These are phyloP conservation scores for Scutellaria galericulata DNA, from an alignment of 257 asterid genomes.

Conservation along the genomic window DNA sequence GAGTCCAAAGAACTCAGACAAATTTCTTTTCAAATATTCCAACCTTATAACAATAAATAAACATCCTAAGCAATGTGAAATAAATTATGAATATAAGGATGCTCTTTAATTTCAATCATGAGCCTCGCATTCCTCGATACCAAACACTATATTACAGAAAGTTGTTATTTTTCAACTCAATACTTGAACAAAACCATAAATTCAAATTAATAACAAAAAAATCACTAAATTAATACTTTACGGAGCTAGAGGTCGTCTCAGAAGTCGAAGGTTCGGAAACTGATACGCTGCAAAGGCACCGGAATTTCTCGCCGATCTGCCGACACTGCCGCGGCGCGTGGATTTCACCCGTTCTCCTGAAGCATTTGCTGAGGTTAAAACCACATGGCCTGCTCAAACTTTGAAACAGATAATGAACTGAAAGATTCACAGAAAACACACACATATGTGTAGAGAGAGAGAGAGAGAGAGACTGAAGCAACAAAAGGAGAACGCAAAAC, in stretches of 20 bases:
- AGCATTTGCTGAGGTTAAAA: constrained; percentile 41
- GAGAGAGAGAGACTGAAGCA: constrained; percentile 20
- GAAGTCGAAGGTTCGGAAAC: constrained; percentile 62
- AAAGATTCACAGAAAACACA: background rate
- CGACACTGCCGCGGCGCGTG: constrained; percentile 34
- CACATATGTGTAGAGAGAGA: background rate
- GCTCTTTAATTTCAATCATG: background rate
- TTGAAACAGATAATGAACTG: background rate
- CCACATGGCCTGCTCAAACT: constrained; percentile 47
- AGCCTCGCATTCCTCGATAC: constrained; percentile 16
- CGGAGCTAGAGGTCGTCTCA: constrained; percentile 52
- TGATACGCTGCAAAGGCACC: constrained; percentile 63
- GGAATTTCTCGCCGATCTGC: constrained; percentile 40
- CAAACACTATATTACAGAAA: constrained; percentile 9
- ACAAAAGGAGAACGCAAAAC: background rate
- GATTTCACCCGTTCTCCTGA: constrained; percentile 41
- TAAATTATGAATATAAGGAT: background rate
- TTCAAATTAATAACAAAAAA: background rate
- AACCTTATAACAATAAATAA: background rate
- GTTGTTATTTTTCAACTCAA: constrained; percentile 9
- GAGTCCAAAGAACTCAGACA: background rate
- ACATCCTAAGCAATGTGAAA: background rate
- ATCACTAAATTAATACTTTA: constrained; percentile 48
- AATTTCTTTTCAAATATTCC: background rate
- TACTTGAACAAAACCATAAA: background rate